Evolutionary conservation across 805 yeast species (phyloP).

Genomic region (Hanseniaspora lachancei): DNA sequence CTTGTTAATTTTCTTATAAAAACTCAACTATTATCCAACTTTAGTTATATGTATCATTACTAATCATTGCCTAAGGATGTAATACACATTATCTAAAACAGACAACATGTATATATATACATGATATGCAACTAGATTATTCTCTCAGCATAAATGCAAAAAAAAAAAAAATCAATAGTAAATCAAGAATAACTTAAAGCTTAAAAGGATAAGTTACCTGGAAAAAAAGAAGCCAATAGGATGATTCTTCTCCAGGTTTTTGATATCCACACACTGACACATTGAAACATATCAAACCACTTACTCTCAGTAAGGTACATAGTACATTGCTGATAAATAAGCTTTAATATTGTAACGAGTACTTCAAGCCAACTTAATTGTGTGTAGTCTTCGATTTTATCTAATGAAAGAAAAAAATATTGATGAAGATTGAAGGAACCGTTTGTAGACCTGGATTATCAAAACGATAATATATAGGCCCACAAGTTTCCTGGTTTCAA

Average conservation of each 20-base stretch:
- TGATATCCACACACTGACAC: constrained; percentile 28
- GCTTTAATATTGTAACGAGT: background rate
- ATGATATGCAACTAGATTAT: no score
- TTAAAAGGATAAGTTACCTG: background rate
- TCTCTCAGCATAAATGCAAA: no score
- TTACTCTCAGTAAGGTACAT: background rate
- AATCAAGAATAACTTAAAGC: no score
- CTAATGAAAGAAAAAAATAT: background rate
- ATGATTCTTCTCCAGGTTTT: constrained; percentile 9
- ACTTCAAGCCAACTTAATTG: constrained; percentile 14
- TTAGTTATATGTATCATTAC: background rate
- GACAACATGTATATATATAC: no score
- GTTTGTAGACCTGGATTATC: background rate
- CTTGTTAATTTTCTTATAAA: background rate
- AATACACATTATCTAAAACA: constrained; percentile 9
- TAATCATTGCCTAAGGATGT: background rate
- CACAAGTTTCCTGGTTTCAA: background rate
- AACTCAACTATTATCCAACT: constrained; percentile 3
- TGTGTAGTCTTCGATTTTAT: constrained; percentile 2
- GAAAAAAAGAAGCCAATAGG: background rate
- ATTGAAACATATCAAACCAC: constrained; percentile 17
- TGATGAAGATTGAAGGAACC: background rate
- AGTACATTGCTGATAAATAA: background rate
- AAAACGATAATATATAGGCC: background rate
- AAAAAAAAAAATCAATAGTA: no score